Evolutionary conservation across 2,329 filamentous ascomycete genomes (phyloP).

Genomic region (Colletotrichum chlorophyti): DNA sequence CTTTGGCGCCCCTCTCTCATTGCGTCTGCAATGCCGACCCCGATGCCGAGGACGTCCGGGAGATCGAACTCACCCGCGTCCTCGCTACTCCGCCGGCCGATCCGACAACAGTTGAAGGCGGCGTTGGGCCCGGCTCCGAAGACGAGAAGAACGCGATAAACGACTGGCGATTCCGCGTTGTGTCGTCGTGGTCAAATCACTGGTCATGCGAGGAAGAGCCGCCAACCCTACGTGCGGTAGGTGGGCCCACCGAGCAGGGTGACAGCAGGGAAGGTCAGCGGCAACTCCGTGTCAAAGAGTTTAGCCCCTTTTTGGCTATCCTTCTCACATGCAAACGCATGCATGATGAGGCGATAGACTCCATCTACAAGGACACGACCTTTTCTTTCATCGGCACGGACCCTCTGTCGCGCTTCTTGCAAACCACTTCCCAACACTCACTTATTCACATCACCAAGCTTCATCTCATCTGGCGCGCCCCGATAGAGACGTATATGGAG

Average conservation of each 20-base stretch:
- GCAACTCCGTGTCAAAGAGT: constrained; percentile 12
- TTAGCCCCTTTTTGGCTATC: constrained; percentile 19
- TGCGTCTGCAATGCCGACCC: constrained; percentile 17
- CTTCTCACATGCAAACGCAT: constrained; percentile 24
- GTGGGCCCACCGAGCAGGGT: background rate
- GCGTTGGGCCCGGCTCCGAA: background rate
- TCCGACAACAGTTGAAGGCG: background rate
- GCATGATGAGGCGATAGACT: constrained; percentile 15
- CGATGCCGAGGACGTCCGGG: constrained; percentile 15
- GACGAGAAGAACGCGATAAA: constrained; percentile 9
- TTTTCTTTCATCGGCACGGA: constrained; percentile 29
- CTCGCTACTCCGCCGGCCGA: constrained; percentile 1
- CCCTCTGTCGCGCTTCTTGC: constrained; percentile 2
- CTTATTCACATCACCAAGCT: background rate
- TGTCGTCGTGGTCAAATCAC: constrained; percentile 15
- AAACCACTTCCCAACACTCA: background rate
- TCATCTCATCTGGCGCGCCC: constrained; percentile 9
- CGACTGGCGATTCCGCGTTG: constrained; percentile 10
- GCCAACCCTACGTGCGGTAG: background rate
- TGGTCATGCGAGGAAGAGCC: constrained; percentile 23
- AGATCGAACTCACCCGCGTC: constrained; percentile 11
- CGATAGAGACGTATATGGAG: constrained; percentile 17
- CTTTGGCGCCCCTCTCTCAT: constrained; percentile 12
- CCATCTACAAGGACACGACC: constrained; percentile 12
- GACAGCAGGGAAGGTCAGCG: background rate